These are phyloP conservation scores for Zygosaccharomyces sapae DNA, from an alignment of 1,139 yeast species.

Conservation along the genomic window DNA sequence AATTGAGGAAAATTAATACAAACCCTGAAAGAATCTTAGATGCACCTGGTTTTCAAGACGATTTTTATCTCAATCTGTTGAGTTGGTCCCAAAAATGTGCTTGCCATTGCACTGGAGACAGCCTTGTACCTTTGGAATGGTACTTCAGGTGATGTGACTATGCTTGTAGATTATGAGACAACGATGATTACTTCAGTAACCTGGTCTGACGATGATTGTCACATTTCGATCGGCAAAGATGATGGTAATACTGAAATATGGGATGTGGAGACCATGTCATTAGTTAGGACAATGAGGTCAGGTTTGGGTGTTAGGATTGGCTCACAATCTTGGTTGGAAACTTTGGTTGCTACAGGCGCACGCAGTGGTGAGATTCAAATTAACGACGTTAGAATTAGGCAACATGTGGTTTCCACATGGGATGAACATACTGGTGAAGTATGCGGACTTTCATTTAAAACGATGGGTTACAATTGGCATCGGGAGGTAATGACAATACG, in stretches of 20 bases:
- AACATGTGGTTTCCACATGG: constrained; percentile 61
- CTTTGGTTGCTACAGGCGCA: constrained; percentile 76
- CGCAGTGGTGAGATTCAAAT: constrained; percentile 80
- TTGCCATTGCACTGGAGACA: constrained; percentile 86
- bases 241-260: constrained; percentile 88
- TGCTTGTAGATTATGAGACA: constrained; percentile 47
- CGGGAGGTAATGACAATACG: constrained; percentile 95
- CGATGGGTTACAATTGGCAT: constrained; percentile 82
- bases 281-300: constrained; percentile 71
- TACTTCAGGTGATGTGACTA: constrained; percentile 69
- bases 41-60: constrained; percentile 94
- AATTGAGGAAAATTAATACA: constrained; percentile 67
- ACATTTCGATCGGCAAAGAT: constrained; percentile 76
- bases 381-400: constrained; percentile 87
- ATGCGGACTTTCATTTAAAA: constrained; percentile 82
- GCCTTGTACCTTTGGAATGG: constrained; percentile 94
- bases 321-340: constrained; percentile 81
- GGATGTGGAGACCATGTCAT: constrained; percentile 78
- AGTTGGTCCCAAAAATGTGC: constrained; percentile 84
- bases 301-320: constrained; percentile 74
- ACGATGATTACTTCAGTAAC: constrained; percentile 62
- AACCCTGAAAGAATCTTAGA: constrained; percentile 92
- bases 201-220: constrained; percentile 93
- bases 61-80: constrained; percentile 79
- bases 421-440: constrained; percentile 80